Base-by-base conservation (phyloP, 2,329 filamentous ascomycete genomes). In the Neoascochyta sp. region DNA sequence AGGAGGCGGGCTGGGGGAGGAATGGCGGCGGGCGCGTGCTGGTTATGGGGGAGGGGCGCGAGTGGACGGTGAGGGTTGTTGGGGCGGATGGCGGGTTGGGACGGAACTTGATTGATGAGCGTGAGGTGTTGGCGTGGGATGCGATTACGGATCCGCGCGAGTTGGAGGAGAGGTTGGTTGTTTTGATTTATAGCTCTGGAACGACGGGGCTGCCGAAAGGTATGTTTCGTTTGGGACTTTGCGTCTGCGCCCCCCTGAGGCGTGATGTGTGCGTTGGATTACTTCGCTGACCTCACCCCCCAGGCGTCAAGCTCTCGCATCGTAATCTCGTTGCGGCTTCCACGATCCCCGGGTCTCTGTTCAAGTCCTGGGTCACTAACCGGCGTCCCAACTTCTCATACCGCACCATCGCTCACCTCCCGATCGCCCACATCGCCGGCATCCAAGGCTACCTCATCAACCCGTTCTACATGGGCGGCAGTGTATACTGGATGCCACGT, bases 401-500 rank as follows among this genome's bases (percentile, higher is more conserved):
- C 37, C 52, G 58, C 4, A 68, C 68, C 0, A 40, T 73, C 3
- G 69, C 66, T 0, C 69, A 71, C 41, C 54, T 72, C 0, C 69
- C 69, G 1, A 59, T 60, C 8, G 66, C 66, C 4, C 69, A 73
- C 41, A 71, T 72, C 23, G 67, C 69, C 0, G 69, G 68, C 0
- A 61, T 69, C 10, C 64, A 67, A 48, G 67, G 67, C 23, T 71
- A 70, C 39, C 60, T 71, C 5, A 53, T 70, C 32, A 67, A 65
- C 28, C 66, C 67, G 0, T 60, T 68, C 39, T 61, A 60, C 40
- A 45, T 60, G 40, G 61, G 57, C 18, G 63, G 63, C 2, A 42
- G 52, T 4, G 52, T 75, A 3, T 81, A 76, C 63, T 81, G 78
- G 78, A 81, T 82, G 78, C 63, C 68, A 4, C 67, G 64, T 22